Conservation (phyloP, 345 rosid species). For the Ceriops decandra region DNA sequence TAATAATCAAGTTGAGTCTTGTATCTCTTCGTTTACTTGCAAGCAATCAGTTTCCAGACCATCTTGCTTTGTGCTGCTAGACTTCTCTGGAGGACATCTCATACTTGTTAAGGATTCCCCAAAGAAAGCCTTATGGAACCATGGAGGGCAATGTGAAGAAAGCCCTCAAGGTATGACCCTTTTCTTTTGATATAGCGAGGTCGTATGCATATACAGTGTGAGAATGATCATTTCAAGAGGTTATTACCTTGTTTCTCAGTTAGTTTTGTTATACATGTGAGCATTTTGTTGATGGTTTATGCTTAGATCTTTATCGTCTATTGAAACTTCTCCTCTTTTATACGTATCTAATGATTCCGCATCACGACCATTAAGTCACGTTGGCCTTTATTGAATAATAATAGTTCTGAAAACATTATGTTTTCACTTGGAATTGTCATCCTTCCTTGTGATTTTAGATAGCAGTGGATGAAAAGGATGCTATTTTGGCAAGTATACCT, state of each 20-base stretch:
- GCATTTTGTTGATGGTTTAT: neutral
- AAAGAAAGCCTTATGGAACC: constrained; percentile 92
- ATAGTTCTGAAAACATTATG: too few species aligned
- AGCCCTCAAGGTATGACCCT: constrained; percentile 58
- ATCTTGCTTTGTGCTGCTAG: constrained; percentile 34
- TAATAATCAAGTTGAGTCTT: constrained; percentile 1
- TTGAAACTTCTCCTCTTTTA: neutral
- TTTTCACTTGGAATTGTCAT: neutral
- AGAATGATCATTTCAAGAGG: neutral
- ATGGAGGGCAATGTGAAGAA: constrained; percentile 95
- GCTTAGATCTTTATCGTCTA: neutral
- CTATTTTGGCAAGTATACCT: constrained; percentile 72
- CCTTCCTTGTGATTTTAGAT: constrained; percentile 40
- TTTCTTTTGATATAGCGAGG: neutral
- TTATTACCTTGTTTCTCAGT: neutral
- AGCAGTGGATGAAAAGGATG: constrained; percentile 68
- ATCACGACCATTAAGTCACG: neutral
- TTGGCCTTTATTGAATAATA: too few species aligned
- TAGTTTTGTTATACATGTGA: neutral
- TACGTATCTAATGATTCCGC: neutral
- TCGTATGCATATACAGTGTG: neutral
- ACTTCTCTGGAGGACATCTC: constrained; percentile 86
- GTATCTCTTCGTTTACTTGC: neutral
- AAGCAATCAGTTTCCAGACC: constrained; percentile 15
- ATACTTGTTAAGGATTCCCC: constrained; percentile 87